A percentile compares a stretch with the other conserved stretches of the same genome.
phyloP scores from a whole-genome alignment of 768 basidiomycete species.

The Coprinellus aureogranulatus region DNA sequence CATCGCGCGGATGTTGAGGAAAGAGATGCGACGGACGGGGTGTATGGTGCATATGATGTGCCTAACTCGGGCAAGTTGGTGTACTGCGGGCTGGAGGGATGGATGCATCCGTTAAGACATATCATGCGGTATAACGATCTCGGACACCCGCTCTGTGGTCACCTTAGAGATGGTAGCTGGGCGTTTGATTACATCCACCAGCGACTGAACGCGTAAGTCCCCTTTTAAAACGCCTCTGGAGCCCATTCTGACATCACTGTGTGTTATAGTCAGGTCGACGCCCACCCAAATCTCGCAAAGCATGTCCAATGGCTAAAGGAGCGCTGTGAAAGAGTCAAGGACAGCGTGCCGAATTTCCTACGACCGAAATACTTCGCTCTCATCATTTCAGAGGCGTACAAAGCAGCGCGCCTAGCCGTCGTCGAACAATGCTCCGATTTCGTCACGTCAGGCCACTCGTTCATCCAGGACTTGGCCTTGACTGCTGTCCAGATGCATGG shows the following conservation, averaged over 20 bases:
- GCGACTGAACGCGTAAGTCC: conserved; percentile 66
- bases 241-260: conserved; percentile 8
- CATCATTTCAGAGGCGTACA: conserved; percentile 87
- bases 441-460: conserved; percentile 76
- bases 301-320: conserved; percentile 84
- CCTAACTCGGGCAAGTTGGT: conserved; percentile 71
- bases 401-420: conserved; percentile 77
- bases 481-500: conserved; percentile 91
- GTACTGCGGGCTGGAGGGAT: conserved; percentile 95
- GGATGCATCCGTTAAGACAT: conserved; percentile 86
- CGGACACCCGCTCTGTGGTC: conserved; percentile 86
- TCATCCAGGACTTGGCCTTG: conserved; percentile 88
- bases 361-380: conserved; percentile 96
- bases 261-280: conserved; percentile 49
- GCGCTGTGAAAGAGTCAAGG: conserved; percentile 80
- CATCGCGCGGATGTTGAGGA: conserved; percentile 91
- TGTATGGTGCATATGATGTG: conserved; percentile 80
- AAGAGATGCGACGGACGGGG: conserved; percentile 78
- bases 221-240: too few relatives aligned
- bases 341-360: conserved; percentile 76
- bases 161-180: conserved; percentile 88
- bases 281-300: conserved; percentile 64
- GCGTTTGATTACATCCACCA: conserved; percentile 83
- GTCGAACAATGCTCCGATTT: conserved; percentile 90
- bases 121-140: conserved; percentile 91